These are phyloP conservation scores for Endoconidiophora polonica DNA, from an alignment of 2,329 filamentous ascomycete genomes.

Conservation along the genomic window DNA sequence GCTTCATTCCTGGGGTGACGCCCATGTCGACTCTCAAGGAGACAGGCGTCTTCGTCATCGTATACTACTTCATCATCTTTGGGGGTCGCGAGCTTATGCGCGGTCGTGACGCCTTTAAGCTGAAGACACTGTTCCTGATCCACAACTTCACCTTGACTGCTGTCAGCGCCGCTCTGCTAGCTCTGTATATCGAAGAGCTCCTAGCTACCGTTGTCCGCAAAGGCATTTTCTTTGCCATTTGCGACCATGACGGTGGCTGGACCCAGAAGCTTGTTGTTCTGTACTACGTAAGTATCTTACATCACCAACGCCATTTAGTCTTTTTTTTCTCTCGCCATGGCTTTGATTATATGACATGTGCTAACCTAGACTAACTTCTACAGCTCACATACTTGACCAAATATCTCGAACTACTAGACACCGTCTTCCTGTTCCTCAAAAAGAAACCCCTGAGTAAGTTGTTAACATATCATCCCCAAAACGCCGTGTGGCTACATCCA, in stretches of 20 bases:
- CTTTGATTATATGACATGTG: background rate
- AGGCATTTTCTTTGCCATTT: constrained; percentile 83
- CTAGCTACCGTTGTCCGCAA: constrained; percentile 64
- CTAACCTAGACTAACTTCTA: constrained; percentile 6
- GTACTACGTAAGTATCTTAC: constrained; percentile 65
- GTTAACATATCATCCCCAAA: constrained; percentile 19
- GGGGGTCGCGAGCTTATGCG: constrained; percentile 88
- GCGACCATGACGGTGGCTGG: constrained; percentile 69
- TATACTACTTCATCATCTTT: constrained; percentile 90
- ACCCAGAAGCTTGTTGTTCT: constrained; percentile 82
- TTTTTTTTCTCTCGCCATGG: background rate
- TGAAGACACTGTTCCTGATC: constrained; percentile 77
- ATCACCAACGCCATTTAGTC: background rate
- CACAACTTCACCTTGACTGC: constrained; percentile 91
- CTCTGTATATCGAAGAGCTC: constrained; percentile 80
- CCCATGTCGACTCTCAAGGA: constrained; percentile 81
- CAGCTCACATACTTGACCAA: constrained; percentile 97
- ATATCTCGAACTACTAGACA: constrained; percentile 89
- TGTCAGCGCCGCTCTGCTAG: constrained; percentile 66
- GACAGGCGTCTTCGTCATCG: constrained; percentile 61
- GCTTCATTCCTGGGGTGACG: constrained; percentile 64
- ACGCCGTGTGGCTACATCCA: background rate
- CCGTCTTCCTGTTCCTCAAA: constrained; percentile 93
- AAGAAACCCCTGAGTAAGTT: constrained; percentile 72
- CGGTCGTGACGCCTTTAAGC: constrained; percentile 66